Percentiles rank a stretch among this genome's conserved stretches.
Conservation (phyloP, 192 early-diverging fungal species). For the Mortierella alpina region DNA sequence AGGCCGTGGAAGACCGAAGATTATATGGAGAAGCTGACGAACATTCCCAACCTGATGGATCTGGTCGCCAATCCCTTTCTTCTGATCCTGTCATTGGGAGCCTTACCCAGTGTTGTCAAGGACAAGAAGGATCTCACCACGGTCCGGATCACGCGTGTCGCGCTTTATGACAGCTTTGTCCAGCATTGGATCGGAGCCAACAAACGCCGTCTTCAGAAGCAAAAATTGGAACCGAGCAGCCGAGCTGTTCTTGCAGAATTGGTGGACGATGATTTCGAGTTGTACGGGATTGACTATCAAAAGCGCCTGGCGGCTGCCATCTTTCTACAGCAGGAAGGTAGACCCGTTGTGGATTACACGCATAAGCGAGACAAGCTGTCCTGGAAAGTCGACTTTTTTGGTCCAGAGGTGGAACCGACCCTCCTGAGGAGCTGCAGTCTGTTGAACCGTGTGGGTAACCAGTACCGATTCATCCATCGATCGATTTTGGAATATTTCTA, state of each 20-base stretch:
- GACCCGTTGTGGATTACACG: neutral
- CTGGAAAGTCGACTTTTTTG: conserved; percentile 9
- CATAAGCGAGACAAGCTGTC: neutral
- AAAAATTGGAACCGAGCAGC: neutral
- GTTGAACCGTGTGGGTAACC: neutral
- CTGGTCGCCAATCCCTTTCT: conserved; percentile 5
- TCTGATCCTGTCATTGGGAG: neutral
- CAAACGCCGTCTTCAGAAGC: neutral
- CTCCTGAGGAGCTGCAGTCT: neutral
- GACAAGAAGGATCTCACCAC: neutral
- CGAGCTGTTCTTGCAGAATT: neutral
- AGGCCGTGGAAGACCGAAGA: neutral
- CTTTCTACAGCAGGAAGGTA: neutral
- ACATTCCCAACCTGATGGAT: neutral
- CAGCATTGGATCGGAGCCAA: neutral
- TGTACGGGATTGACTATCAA: neutral
- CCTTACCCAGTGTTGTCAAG: neutral
- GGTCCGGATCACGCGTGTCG: neutral
- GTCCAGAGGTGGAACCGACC: neutral
- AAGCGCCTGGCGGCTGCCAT: neutral
- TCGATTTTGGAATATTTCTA: conserved; percentile 10
- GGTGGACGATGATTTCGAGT: neutral
- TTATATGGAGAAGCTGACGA: conserved; percentile 4
- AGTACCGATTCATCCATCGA: conserved; percentile 7
- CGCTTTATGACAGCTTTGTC: conserved; percentile 5